phyloP scores from a whole-genome alignment of 208 protist genomes.

The Acanthamoeba royreba region DNA sequence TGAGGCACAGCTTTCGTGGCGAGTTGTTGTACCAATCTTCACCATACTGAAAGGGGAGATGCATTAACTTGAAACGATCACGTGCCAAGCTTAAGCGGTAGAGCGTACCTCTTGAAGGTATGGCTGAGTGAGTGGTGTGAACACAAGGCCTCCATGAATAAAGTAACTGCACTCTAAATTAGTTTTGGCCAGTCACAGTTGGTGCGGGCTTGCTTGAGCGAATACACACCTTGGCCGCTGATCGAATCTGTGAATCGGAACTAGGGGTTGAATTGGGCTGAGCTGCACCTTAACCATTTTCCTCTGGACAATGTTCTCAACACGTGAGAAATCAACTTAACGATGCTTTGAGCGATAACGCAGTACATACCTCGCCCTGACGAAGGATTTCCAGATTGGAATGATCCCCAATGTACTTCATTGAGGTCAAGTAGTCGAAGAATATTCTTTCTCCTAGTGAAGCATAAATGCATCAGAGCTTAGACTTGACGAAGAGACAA shows the following conservation, averaged over 20 bases:
- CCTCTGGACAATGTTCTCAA: too few species aligned
- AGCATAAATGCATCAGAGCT: too few species aligned
- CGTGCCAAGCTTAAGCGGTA: too few species aligned
- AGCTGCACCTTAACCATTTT: conserved; percentile 37
- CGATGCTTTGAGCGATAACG: too few species aligned
- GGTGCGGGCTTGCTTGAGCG: too few species aligned
- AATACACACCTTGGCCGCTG: background rate
- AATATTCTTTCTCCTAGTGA: conserved; percentile 29
- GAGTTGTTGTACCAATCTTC: conserved; percentile 56
- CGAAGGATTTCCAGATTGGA: background rate
- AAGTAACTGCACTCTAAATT: conserved; percentile 61
- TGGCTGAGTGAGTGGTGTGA: conserved; percentile 56
- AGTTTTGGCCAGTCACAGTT: too few species aligned
- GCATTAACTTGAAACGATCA: too few species aligned
- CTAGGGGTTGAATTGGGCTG: background rate
- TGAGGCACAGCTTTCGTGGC: conserved; percentile 53
- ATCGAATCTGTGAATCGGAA: conserved; percentile 46
- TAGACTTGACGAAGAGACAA: too few species aligned
- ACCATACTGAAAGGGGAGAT: background rate
- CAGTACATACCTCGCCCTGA: conserved; percentile 1
- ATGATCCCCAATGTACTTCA: conserved; percentile 51
- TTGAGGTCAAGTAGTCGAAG: conserved; percentile 58
- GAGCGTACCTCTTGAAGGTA: conserved; percentile 64
- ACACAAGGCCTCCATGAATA: conserved; percentile 66
- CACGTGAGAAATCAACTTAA: too few species aligned